These are phyloP conservation scores for Orychophragmus violaceus DNA, from an alignment of 345 rosid species.

Conservation along the genomic window DNA sequence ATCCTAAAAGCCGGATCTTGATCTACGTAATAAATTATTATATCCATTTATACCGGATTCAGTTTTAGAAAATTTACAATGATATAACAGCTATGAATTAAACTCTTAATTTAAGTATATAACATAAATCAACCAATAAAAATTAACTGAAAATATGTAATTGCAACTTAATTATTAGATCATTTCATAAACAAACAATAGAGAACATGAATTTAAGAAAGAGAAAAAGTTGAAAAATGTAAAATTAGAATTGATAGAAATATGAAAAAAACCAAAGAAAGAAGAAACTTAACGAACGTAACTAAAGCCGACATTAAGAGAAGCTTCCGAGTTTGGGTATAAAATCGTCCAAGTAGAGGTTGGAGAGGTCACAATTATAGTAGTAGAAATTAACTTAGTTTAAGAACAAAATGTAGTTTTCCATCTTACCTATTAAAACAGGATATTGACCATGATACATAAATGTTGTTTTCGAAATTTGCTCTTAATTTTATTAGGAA, in stretches of 20 bases:
- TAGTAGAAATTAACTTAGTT: background rate
- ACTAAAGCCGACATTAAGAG: background rate
- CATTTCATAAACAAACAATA: background rate
- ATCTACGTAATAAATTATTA: no score
- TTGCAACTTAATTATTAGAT: background rate
- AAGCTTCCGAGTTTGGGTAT: background rate
- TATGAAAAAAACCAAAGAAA: background rate
- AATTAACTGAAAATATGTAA: background rate
- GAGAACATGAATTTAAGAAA: background rate
- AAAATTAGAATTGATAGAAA: background rate
- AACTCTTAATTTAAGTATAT: background rate
- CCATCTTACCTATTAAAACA: background rate
- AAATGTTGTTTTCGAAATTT: no score
- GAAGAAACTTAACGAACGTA: background rate
- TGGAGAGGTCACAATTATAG: background rate
- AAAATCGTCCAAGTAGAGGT: background rate
- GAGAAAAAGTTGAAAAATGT: background rate
- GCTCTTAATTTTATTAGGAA: no score
- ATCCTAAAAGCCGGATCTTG: no score
- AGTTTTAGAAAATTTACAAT: no score
- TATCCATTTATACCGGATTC: no score
- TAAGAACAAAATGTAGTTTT: background rate
- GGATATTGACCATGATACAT: no score
- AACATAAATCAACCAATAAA: background rate
- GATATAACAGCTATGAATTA: background rate